A percentile compares a stretch with the other conserved stretches of the same genome.
Conservation (phyloP, 495 filamentous ascomycete species). For the Aspergillus indologenus region DNA sequence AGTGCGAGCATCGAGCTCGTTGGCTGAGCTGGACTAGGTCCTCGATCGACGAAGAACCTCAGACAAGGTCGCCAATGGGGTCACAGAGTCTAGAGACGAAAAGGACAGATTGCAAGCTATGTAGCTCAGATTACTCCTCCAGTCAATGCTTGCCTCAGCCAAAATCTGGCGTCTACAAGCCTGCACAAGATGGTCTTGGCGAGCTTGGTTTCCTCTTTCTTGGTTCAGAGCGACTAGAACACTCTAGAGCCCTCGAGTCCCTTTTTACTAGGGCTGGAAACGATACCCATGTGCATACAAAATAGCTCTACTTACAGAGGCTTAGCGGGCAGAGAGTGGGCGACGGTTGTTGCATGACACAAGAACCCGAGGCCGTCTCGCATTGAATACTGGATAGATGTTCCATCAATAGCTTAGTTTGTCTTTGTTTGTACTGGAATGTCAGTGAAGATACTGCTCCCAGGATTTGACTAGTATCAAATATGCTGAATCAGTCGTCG, state of each 20-base stretch:
- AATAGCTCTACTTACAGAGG: too few relatives aligned
- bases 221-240: too few relatives aligned
- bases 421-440: not conserved
- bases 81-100: not conserved
- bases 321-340: not conserved
- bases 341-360: too few relatives aligned
- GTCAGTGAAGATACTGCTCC: not conserved
- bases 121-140: not conserved
- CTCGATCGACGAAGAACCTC: not conserved
- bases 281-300: too few relatives aligned
- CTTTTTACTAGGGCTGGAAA: too few relatives aligned
- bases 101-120: not conserved
- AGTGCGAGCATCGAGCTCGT: not conserved
- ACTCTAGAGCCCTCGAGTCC: too few relatives aligned
- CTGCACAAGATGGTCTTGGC: too few relatives aligned
- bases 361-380: not conserved
- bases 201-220: too few relatives aligned
- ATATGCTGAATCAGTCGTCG: constrained; percentile 10
- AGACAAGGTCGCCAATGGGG: not conserved
- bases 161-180: not conserved
- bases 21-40: not conserved
- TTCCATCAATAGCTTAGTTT: too few relatives aligned
- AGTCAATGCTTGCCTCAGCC: not conserved
- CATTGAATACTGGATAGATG: not conserved
- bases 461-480: not conserved